Conservation (phyloP, 805 yeast species). For the Kluyveromyces wickerhamii region DNA sequence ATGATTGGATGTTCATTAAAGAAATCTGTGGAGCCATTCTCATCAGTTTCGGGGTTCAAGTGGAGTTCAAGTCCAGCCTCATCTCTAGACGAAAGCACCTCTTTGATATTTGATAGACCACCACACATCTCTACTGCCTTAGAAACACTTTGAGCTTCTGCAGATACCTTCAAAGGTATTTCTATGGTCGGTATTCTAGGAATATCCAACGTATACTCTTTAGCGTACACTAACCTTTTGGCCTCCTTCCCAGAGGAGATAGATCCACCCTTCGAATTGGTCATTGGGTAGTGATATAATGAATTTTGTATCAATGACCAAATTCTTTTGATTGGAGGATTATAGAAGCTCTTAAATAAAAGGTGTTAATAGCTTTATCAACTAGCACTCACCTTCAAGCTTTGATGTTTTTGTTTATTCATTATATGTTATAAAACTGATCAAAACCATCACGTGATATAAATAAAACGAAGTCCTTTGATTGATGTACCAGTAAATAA, state of each 20-base stretch:
- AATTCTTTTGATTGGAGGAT: no score
- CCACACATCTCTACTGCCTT: conserved; percentile 67
- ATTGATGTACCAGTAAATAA: no score
- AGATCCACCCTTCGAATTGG: no score
- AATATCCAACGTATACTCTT: conserved; percentile 55
- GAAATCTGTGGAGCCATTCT: conserved; percentile 29
- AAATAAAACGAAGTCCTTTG: no score
- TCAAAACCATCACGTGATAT: no score
- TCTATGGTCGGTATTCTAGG: conserved; percentile 74
- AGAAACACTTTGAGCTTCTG: conserved; percentile 37
- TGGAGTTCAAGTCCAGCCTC: conserved; percentile 25
- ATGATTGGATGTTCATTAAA: conserved; percentile 54
- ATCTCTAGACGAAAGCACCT: conserved; percentile 27
- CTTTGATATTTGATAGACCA: conserved; percentile 37
- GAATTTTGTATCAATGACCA: no score
- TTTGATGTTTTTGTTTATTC: no score
- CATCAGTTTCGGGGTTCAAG: conserved; percentile 34
- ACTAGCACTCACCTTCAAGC: no score
- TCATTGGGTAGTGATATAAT: no score
- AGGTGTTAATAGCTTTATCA: no score
- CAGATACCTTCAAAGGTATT: conserved; percentile 59
- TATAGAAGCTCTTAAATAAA: no score
- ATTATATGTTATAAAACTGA: no score
- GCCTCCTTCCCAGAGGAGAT: not conserved
- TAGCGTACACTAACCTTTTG: conserved; percentile 30